These are phyloP conservation scores for Dillenia suffruticosa DNA, from an alignment of 164 flowering plant genomes.

Conservation along the genomic window DNA sequence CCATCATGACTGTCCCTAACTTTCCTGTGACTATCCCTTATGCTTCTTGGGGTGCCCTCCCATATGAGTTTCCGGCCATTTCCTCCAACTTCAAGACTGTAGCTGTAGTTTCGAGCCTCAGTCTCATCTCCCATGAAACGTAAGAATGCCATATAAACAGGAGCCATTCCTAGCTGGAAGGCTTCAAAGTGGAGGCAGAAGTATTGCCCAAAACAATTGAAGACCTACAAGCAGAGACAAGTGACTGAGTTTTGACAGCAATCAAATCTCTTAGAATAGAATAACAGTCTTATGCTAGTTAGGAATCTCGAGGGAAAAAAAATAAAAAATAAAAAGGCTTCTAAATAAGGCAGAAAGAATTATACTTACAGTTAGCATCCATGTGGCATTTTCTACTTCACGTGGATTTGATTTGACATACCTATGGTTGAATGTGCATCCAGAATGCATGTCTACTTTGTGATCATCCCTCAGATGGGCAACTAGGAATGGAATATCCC, in stretches of 20 bases:
- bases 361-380: conserved; percentile 63
- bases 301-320: background rate
- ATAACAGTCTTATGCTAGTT: no score
- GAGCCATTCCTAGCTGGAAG: conserved; percentile 42
- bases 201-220: conserved; percentile 45
- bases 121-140: conserved; percentile 48
- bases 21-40: conserved; percentile 46
- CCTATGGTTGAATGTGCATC: conserved; percentile 60
- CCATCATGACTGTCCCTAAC: conserved; percentile 50
- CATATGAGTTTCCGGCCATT: conserved; percentile 40
- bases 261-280: no score
- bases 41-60: conserved; percentile 47
- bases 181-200: conserved; percentile 53
- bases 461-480: conserved; percentile 57
- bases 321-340: background rate
- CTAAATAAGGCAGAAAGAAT: background rate
- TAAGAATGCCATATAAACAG: conserved; percentile 46
- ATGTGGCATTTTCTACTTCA: conserved; percentile 30
- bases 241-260: no score
- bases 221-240: conserved; percentile 21
- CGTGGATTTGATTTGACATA: conserved; percentile 64
- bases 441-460: conserved; percentile 63
- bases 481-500: conserved; percentile 52
- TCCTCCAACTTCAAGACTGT: conserved; percentile 51
- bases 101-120: conserved; percentile 41